phyloP scores from a whole-genome alignment of 139 green algal species.

The Tetradesmus lagerheimii region DNA sequence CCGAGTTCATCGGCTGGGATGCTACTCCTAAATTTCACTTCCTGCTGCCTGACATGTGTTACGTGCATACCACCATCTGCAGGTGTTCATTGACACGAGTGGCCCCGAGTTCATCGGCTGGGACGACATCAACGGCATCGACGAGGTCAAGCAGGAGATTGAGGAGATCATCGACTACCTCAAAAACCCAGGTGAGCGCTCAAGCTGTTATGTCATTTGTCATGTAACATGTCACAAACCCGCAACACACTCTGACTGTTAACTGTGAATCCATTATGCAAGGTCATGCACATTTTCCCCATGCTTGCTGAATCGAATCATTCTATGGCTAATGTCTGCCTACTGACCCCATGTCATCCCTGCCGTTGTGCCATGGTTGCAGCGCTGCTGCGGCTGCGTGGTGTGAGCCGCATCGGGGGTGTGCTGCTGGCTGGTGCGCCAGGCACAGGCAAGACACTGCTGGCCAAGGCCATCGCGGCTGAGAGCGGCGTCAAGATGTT shows the following conservation, averaged over 20 bases:
- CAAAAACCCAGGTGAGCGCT: conserved; percentile 20
- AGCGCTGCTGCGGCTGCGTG: conserved; percentile 21
- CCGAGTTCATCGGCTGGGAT: conserved; percentile 70
- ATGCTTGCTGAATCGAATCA: too few species aligned
- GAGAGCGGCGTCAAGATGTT: conserved; percentile 94
- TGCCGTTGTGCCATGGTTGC: background rate
- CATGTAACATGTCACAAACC: too few species aligned
- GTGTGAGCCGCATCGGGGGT: conserved; percentile 62
- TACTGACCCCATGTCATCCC: too few species aligned
- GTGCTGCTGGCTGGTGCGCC: conserved; percentile 70
- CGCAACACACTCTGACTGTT: too few species aligned
- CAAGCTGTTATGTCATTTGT: background rate
- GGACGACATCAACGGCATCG: conserved; percentile 77
- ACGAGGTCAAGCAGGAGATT: conserved; percentile 73
- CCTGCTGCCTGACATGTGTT: background rate
- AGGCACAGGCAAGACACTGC: conserved; percentile 96
- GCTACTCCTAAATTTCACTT: background rate
- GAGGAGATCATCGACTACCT: conserved; percentile 77
- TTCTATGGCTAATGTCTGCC: too few species aligned
- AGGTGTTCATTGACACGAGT: conserved; percentile 68
- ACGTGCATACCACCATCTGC: too few species aligned
- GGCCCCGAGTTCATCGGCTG: conserved; percentile 69
- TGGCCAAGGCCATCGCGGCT: conserved; percentile 97
- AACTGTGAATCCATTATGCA: too few species aligned
- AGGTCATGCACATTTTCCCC: too few species aligned